Percentiles rank a stretch among this genome's conserved stretches.
Conservation (phyloP, 2,329 filamentous ascomycete species). For the Fusarium albosuccineum region DNA sequence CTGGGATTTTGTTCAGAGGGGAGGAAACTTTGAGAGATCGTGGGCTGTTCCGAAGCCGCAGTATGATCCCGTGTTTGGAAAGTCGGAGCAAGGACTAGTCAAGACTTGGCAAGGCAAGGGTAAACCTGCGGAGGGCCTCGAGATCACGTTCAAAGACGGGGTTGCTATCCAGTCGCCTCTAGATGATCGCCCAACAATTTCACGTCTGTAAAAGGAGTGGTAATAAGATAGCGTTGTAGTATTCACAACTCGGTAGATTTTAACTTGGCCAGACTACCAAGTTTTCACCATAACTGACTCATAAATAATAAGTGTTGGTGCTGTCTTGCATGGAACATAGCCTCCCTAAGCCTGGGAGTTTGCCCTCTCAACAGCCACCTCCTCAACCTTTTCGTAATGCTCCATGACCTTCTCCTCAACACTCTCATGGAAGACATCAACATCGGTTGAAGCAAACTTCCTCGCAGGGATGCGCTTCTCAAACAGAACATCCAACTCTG, state of each 20-base stretch:
- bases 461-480: conserved; percentile 78
- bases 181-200: neutral
- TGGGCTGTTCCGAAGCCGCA: conserved; percentile 40
- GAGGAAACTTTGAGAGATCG: conserved; percentile 36
- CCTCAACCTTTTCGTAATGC: conserved; percentile 58
- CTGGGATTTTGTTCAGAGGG: conserved; percentile 39
- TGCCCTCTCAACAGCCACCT: neutral
- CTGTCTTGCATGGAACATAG: neutral
- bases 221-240: no score
- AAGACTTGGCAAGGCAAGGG: conserved; percentile 34
- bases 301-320: no score
- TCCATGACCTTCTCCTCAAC: conserved; percentile 63
- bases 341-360: neutral
- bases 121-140: neutral
- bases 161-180: neutral
- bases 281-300: no score
- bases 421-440: conserved; percentile 67
- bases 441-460: conserved; percentile 74
- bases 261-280: no score
- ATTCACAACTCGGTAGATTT: no score
- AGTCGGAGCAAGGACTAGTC: conserved; percentile 4
- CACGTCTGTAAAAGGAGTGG: neutral
- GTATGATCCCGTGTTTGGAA: conserved; percentile 36
- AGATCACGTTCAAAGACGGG: neutral
- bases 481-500: conserved; percentile 88